Evolutionary conservation across 192 early-diverging fungal species (phyloP).

Genomic region (Coemansia sp.): DNA sequence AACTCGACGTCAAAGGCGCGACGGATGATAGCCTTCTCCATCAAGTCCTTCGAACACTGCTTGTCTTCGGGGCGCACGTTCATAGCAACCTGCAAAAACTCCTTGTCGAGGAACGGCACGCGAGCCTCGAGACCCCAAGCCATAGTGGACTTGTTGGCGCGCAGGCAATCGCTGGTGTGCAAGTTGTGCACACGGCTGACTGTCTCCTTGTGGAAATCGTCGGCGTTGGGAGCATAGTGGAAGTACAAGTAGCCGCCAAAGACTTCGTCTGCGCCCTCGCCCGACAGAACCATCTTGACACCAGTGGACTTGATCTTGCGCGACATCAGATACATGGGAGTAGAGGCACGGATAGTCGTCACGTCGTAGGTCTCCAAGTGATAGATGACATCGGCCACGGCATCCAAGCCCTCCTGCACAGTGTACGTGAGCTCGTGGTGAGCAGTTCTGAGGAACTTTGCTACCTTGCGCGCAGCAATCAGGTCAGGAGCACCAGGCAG

Average conservation of each 20-base stretch:
- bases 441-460: constrained; percentile 83
- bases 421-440: constrained; percentile 98
- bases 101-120: constrained; percentile 95
- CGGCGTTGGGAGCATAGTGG: constrained; percentile 82
- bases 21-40: constrained; percentile 95
- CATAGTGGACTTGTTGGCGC: constrained; percentile 99
- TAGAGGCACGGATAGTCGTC: constrained; percentile 95
- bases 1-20: constrained; percentile 91
- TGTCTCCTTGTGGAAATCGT: constrained; percentile 85
- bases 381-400: constrained; percentile 91
- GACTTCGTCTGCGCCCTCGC: constrained; percentile 96
- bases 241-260: constrained; percentile 99
- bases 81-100: constrained; percentile 93
- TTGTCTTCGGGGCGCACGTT: constrained; percentile 81
- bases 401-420: constrained; percentile 93
- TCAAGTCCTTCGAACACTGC: constrained; percentile 67
- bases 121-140: constrained; percentile 99
- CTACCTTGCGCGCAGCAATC: constrained; percentile 83
- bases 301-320: constrained; percentile 98
- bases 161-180: constrained; percentile 93
- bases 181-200: constrained; percentile 95
- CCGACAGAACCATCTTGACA: constrained; percentile 98
- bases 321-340: constrained; percentile 98
- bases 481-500: constrained; percentile 92
- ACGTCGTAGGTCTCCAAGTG: constrained; percentile 99